phyloP scores from a whole-genome alignment of 768 basidiomycete genomes.

The Serendipita indica region DNA sequence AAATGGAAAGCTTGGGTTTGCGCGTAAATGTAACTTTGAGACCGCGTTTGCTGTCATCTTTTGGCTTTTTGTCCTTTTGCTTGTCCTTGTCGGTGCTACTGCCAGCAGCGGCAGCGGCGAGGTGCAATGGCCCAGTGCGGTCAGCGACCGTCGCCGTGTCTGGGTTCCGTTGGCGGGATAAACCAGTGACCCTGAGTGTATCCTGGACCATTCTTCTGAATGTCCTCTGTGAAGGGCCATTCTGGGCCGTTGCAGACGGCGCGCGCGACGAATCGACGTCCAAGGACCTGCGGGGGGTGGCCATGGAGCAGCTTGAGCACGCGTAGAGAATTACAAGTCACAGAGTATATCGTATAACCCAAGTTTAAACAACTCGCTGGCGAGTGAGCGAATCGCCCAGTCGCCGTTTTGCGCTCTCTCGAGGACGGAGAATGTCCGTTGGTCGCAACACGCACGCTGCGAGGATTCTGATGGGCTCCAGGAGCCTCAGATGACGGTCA shows the following conservation, averaged over 20 bases:
- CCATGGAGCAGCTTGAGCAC: slow-evolving; percentile 4
- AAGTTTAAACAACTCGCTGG: not conserved
- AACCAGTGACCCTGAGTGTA: not conserved
- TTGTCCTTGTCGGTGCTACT: not conserved
- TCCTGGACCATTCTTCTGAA: slow-evolving; percentile 4
- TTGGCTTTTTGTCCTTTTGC: not conserved
- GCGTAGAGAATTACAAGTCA: not conserved
- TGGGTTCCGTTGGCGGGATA: not conserved
- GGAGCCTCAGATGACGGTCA: slow-evolving; percentile 1
- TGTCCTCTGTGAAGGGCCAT: not conserved
- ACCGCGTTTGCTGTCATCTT: not conserved
- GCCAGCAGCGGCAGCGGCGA: not conserved
- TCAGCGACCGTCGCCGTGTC: not conserved
- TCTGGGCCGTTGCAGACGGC: slow-evolving; percentile 1
- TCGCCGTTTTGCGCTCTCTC: not conserved
- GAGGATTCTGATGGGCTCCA: not conserved
- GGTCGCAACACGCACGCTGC: not conserved
- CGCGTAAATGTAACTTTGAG: slow-evolving; percentile 5
- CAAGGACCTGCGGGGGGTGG: not conserved
- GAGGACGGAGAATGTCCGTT: not conserved
- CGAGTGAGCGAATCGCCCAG: too few relatives aligned
- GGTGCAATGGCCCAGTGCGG: not conserved
- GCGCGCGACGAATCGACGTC: slow-evolving; percentile 4
- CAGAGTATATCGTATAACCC: not conserved
- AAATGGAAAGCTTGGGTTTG: slow-evolving; percentile 7